Evolutionary conservation across 129 eudicot species (phyloP), one percentile per base, ranked within the genome.

Genomic region (Arctium lappa): DNA sequence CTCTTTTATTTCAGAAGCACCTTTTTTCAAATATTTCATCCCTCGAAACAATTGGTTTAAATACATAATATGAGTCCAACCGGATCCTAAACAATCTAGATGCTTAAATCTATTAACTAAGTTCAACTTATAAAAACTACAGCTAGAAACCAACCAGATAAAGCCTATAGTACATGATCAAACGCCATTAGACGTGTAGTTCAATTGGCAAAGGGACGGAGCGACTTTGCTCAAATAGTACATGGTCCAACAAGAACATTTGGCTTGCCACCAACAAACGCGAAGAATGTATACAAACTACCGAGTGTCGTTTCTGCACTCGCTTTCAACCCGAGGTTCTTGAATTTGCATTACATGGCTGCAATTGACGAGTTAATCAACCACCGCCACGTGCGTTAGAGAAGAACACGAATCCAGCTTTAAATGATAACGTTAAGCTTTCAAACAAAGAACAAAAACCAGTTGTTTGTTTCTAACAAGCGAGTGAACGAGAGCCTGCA

Each of bases 401-500:
- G 65, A 60, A n/a, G 30, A 60, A 60, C 68, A 60, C 68, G 3
- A n/a, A 60, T n/a, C 68, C 27, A 9, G 29, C 68, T n/a, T n/a
- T 5, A 60, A 1, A 60, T 60, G n/a, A 60, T 60, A 60, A n/a
- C 29, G 2, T 60, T 60, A 60, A n/a, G 8, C 66, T 60, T 16
- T 60, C 66, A 60, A 60, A 60, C 30, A 60, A n/a, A 16, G 68
- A 60, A 81, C 65, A 60, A 56, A 76, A 80, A 18, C 56, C 38
- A 7, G 8, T 72, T 12, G 22, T 50, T 8, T 15, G 12, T 33
- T 48, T 36, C 72, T 33, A 22, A 46, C 8, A 46, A 71, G 72
- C 50, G 46, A 72, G 71, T 34, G 39, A 80, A 27, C 31, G 16
- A 44, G 38, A 36, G 62, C 44, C 85, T 81, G 85, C 74, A 60